These are phyloP conservation scores for Asterophora parasitica DNA, from an alignment of 768 basidiomycete genomes.

Conservation along the genomic window DNA sequence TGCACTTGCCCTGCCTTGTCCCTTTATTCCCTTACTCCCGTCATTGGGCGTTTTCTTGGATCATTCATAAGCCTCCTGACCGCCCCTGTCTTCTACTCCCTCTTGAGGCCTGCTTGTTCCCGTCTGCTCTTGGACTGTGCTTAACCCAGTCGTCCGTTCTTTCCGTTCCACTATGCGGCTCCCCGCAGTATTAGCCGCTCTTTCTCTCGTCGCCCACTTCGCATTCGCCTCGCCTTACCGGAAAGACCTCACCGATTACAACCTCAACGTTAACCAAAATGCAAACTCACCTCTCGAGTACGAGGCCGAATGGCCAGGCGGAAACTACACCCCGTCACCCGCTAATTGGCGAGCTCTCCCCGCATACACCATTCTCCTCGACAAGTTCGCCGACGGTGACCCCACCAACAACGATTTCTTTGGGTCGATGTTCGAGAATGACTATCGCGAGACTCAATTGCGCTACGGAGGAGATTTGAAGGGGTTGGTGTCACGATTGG, in stretches of 20 bases:
- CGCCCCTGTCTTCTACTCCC: no score
- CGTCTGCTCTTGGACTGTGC: slow-evolving; percentile 15
- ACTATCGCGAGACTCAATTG: slow-evolving; percentile 85
- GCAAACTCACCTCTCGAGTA: slow-evolving; percentile 68
- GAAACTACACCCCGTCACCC: slow-evolving; percentile 74
- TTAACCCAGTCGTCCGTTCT: background rate
- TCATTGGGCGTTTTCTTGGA: background rate
- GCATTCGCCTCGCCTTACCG: slow-evolving; percentile 61
- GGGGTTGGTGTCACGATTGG: slow-evolving; percentile 68
- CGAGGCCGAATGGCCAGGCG: slow-evolving; percentile 51
- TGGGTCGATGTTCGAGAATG: slow-evolving; percentile 71
- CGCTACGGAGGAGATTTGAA: slow-evolving; percentile 87
- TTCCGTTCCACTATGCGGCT: slow-evolving; percentile 38
- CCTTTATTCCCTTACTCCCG: background rate
- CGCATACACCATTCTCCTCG: slow-evolving; percentile 76
- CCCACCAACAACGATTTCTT: slow-evolving; percentile 92
- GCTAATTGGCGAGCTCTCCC: slow-evolving; percentile 82
- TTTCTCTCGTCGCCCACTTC: slow-evolving; percentile 32
- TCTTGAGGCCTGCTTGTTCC: slow-evolving; percentile 4
- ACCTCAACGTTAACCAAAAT: slow-evolving; percentile 74
- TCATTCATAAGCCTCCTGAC: background rate
- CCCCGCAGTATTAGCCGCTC: slow-evolving; percentile 35
- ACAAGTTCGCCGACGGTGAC: slow-evolving; percentile 94
- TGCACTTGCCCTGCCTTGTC: background rate
- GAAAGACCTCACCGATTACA: slow-evolving; percentile 63